These are phyloP conservation scores for Globisporangium irregulare DNA, from an alignment of 352 stramenopile genomes.

Conservation along the genomic window DNA sequence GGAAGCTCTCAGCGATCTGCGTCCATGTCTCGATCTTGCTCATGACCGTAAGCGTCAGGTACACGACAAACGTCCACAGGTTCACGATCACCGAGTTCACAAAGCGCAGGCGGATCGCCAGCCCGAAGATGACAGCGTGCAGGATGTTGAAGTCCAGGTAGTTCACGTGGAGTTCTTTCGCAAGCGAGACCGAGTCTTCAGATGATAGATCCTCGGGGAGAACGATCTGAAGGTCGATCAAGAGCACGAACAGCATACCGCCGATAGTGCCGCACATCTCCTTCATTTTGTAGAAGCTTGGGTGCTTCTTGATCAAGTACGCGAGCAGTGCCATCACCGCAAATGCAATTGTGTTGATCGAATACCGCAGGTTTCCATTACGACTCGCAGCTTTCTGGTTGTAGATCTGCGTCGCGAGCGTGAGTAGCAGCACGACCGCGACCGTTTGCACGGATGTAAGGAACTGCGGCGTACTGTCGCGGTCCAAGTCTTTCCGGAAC, in stretches of 20 bases:
- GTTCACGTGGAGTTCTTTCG: constrained; percentile 15
- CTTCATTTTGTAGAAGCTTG: constrained; percentile 31
- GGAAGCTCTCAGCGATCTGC: constrained; percentile 40
- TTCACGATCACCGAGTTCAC: constrained; percentile 50
- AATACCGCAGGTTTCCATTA: constrained; percentile 32
- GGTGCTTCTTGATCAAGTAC: constrained; percentile 32
- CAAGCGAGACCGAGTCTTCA: neutral
- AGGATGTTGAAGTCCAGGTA: constrained; percentile 56
- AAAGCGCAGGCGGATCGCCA: constrained; percentile 59
- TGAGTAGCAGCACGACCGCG: constrained; percentile 29
- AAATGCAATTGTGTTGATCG: constrained; percentile 31
- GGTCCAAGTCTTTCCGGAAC: constrained; percentile 45
- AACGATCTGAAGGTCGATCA: constrained; percentile 45
- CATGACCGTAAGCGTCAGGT: constrained; percentile 23
- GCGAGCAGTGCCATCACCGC: constrained; percentile 23
- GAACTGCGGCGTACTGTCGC: constrained; percentile 53
- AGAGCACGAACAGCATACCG: constrained; percentile 32
- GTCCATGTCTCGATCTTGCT: constrained; percentile 27
- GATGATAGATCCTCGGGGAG: constrained; percentile 9
- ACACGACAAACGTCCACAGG: constrained; percentile 33
- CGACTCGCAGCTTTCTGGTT: constrained; percentile 22
- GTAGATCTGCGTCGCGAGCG: constrained; percentile 44
- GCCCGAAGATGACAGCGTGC: constrained; percentile 49
- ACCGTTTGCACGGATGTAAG: constrained; percentile 36
- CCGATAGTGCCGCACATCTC: constrained; percentile 28